These are phyloP conservation scores for Microdochium paspali DNA, from an alignment of 2,329 filamentous ascomycete genomes.

Conservation along the genomic window DNA sequence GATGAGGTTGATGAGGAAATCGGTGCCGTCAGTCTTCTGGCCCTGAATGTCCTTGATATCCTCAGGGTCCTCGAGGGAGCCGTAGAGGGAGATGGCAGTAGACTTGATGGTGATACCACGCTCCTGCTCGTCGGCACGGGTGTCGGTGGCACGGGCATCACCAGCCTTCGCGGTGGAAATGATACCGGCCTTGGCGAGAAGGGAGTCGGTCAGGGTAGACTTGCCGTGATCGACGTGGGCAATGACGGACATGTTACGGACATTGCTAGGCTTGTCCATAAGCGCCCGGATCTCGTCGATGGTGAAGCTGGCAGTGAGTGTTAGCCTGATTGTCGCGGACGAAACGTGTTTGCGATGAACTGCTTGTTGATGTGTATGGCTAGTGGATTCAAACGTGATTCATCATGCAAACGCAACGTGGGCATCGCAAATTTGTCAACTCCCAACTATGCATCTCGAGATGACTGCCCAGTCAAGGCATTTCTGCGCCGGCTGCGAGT, in stretches of 20 bases:
- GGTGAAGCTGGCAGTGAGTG: slow-evolving; percentile 69
- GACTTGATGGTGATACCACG: slow-evolving; percentile 99
- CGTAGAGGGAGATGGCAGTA: slow-evolving; percentile 97
- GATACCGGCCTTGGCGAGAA: slow-evolving; percentile 98
- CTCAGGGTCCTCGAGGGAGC: slow-evolving; percentile 67
- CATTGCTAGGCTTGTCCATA: slow-evolving; percentile 67
- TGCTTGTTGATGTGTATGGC: background rate
- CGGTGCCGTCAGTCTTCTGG: slow-evolving; percentile 79
- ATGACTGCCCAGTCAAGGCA: too few relatives aligned
- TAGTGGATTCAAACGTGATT: too few relatives aligned
- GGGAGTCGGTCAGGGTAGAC: slow-evolving; percentile 98
- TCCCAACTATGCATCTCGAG: background rate
- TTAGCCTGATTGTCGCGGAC: slow-evolving; percentile 30
- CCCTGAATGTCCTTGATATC: slow-evolving; percentile 91
- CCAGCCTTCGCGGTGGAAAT: slow-evolving; percentile 96
- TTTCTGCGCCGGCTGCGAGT: too few relatives aligned
- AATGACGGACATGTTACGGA: slow-evolving; percentile 99
- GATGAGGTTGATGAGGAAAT: slow-evolving; percentile 99
- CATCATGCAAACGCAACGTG: background rate
- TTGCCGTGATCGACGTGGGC: slow-evolving; percentile 99
- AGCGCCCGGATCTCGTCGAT: slow-evolving; percentile 80
- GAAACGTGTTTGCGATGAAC: background rate
- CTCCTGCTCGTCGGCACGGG: slow-evolving; percentile 95
- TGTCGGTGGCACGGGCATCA: slow-evolving; percentile 93
- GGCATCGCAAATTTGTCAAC: background rate